Base-by-base conservation (phyloP, 1,139 yeast genomes). In the Candida tetrigidarum region DNA sequence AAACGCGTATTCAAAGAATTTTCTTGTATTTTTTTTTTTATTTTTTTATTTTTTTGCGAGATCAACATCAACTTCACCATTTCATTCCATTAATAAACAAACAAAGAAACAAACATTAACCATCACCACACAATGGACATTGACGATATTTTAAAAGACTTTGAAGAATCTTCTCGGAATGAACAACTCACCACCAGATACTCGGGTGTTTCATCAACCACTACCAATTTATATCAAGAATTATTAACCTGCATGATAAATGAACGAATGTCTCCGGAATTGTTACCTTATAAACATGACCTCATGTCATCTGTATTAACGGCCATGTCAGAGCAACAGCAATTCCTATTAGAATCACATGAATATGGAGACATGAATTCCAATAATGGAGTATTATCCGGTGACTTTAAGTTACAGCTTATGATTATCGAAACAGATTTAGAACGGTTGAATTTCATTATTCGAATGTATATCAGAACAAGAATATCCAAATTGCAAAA, bases 401-500 rank as follows among this genome's bases (percentile, higher is more conserved):
- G 74, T 37, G 93, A 87, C 55, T 85, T 86, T 62, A 92, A 92
- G 61, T 68, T 93, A 46, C 86, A 86, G 49, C 70, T 92, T 36
- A 81, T 93, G 73, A 79, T 95, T 15, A 84, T 92, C 50, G 99
- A 93, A 60, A 86, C 96, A 3, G 99, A 93, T 57, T 76, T 93
- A 22, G 99, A 93, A 58, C 70, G 99, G 47, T 79, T 90, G 40
- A 90, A 86, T 56, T 93, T 85, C 60, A 67, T 93, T 36, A 73
- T 92, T 15, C 71, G 98, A 45, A 78, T 91, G 20, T 92, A 90
- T 60, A 71, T 92, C 29, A 76, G 99, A 48, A 78, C 93, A 3
- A 72, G 99, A 46, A 67, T 95, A 39, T 64, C 76, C 38, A 89
- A 87, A 59, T 77, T 92, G 37, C 97, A 91, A 66, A 75, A 74